Conservation (phyloP, 495 filamentous ascomycete species). For the Aspergillus avenaceus region DNA sequence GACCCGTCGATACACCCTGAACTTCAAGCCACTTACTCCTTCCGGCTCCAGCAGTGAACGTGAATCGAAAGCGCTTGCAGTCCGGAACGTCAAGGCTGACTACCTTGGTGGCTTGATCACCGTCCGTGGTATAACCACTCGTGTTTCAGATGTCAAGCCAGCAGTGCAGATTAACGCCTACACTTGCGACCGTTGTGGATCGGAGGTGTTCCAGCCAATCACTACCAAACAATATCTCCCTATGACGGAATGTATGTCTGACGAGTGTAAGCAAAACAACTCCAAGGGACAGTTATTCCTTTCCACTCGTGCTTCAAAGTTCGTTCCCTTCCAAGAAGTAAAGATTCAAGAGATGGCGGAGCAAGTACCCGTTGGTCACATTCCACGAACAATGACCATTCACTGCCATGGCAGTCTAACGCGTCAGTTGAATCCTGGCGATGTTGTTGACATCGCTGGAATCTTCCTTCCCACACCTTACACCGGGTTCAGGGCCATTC, state of each 20-base stretch:
- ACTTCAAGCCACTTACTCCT: slow-evolving; percentile 84
- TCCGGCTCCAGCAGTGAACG: slow-evolving; percentile 61
- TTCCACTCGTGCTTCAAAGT: slow-evolving; percentile 92
- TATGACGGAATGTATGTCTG: slow-evolving; percentile 76
- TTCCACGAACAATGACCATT: slow-evolving; percentile 83
- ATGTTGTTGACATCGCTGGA: slow-evolving; percentile 87
- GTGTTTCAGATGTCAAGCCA: slow-evolving; percentile 97
- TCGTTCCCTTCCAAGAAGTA: slow-evolving; percentile 95
- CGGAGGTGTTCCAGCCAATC: slow-evolving; percentile 96
- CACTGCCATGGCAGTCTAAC: slow-evolving; percentile 85
- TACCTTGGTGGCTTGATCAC: slow-evolving; percentile 93
- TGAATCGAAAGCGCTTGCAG: slow-evolving; percentile 76
- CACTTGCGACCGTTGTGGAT: slow-evolving; percentile 92
- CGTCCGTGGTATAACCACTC: slow-evolving; percentile 87
- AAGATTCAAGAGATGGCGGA: slow-evolving; percentile 99
- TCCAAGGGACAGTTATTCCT: slow-evolving; percentile 89
- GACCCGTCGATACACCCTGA: slow-evolving; percentile 88
- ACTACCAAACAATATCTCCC: slow-evolving; percentile 86
- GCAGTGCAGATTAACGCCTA: slow-evolving; percentile 97
- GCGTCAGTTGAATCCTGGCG: slow-evolving; percentile 84
- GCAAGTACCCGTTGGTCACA: slow-evolving; percentile 96
- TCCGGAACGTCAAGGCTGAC: slow-evolving; percentile 86
- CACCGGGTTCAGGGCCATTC: slow-evolving; percentile 95
- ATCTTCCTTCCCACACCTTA: slow-evolving; percentile 97
- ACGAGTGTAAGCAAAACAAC: slow-evolving; percentile 86